A percentile compares a stretch with the other conserved stretches of the same genome.
Conservation (phyloP, 139 green algal genomes). For the Bryopsis sp. region DNA sequence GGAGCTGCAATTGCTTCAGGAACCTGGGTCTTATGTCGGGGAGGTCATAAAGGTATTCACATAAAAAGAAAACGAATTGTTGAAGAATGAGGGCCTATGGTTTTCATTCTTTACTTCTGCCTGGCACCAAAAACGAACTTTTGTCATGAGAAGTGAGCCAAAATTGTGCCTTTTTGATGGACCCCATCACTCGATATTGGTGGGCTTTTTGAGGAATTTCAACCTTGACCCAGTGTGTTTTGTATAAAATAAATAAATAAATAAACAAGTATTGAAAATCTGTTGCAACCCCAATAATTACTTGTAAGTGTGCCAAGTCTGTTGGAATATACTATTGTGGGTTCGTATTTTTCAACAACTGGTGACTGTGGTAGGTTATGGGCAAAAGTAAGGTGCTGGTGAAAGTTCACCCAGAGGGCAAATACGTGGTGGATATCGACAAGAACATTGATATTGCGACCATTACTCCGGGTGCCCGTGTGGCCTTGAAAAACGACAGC, state of each 20-base stretch:
- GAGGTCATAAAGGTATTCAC: slow-evolving; percentile 98
- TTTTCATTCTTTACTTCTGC: no score
- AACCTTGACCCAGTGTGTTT: no score
- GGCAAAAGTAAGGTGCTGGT: slow-evolving; percentile 98
- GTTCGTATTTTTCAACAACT: neutral
- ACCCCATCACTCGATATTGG: no score
- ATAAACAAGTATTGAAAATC: no score
- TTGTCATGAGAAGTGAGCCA: no score
- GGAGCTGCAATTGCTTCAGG: slow-evolving; percentile 95
- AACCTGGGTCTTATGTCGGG: slow-evolving; percentile 96
- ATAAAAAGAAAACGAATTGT: neutral
- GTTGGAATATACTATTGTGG: neutral
- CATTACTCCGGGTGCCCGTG: slow-evolving; percentile 67
- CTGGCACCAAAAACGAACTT: no score
- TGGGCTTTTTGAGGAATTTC: no score
- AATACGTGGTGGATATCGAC: slow-evolving; percentile 97
- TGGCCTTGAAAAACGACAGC: slow-evolving; percentile 94
- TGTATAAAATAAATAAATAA: no score
- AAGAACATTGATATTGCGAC: slow-evolving; percentile 79
- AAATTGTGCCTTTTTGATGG: no score
- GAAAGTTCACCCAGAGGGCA: slow-evolving; percentile 97
- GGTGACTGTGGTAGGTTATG: slow-evolving; percentile 97
- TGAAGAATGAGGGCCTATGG: neutral
- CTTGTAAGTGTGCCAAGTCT: neutral
- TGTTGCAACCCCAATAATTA: no score